Evolutionary conservation across 1,284 basidiomycete species (phyloP).

Genomic region (Neotropicomus parvogracilis): DNA sequence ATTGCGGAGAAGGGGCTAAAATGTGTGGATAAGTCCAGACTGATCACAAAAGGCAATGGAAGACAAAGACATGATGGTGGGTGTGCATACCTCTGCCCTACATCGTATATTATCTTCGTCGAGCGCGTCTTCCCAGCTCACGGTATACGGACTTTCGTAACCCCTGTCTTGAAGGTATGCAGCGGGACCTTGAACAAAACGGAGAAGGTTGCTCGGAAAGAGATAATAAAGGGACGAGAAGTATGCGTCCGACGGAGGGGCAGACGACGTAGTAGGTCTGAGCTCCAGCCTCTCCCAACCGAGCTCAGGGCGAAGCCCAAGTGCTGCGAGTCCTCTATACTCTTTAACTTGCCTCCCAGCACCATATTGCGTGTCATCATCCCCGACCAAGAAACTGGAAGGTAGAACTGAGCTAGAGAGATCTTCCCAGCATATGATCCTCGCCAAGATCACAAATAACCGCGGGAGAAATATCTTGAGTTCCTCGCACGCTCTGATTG

Average conservation of each 20-base stretch:
- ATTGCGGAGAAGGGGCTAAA: constrained; percentile 63
- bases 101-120: constrained; percentile 69
- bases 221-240: constrained; percentile 85
- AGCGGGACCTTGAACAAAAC: constrained; percentile 67
- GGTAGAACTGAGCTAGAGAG: constrained; percentile 33
- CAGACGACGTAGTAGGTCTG: constrained; percentile 49
- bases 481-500: constrained; percentile 53
- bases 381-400: constrained; percentile 32
- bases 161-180: constrained; percentile 53
- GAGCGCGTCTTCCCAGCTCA: constrained; percentile 64
- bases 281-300: constrained; percentile 63
- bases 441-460: constrained; percentile 61
- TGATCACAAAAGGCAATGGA: neutral
- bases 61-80: neutral
- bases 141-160: constrained; percentile 53
- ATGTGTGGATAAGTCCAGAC: constrained; percentile 8
- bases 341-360: constrained; percentile 35
- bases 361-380: constrained; percentile 33
- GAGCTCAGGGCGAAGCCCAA: constrained; percentile 50
- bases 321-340: constrained; percentile 23
- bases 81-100: constrained; percentile 53
- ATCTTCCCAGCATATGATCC: constrained; percentile 69
- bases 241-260: constrained; percentile 57
- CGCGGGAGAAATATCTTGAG: constrained; percentile 58
- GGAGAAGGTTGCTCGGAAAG: constrained; percentile 79